Percentiles rank a stretch among this genome's conserved stretches.
These are phyloP conservation scores for Poterioochromonas sp. DNA, from an alignment of 352 stramenopile genomes.

Conservation along the genomic window DNA sequence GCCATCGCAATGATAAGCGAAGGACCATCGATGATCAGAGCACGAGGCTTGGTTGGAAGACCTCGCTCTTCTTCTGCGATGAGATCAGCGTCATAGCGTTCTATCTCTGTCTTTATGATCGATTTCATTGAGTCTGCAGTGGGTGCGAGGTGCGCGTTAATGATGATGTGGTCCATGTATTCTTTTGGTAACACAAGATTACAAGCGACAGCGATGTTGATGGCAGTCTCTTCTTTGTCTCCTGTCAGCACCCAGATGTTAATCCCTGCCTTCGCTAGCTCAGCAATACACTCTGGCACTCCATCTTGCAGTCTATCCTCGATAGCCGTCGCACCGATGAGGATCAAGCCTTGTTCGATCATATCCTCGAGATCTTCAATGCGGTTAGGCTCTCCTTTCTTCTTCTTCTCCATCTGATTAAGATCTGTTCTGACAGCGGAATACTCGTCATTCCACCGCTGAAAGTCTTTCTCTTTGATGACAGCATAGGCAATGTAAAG, in stretches of 20 bases:
- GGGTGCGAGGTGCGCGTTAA: neutral
- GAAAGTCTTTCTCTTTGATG: neutral
- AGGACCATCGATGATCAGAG: constrained; percentile 82
- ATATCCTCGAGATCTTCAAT: constrained; percentile 31
- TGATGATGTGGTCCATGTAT: constrained; percentile 19
- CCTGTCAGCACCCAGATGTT: constrained; percentile 87
- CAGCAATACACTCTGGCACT: constrained; percentile 67
- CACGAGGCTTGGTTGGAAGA: constrained; percentile 42
- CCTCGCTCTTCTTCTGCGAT: neutral
- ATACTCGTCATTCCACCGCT: constrained; percentile 8
- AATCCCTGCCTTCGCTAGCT: constrained; percentile 68
- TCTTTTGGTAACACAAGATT: constrained; percentile 40
- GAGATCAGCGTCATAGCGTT: neutral
- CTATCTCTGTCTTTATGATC: neutral
- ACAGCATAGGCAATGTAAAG: neutral
- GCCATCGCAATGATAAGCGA: constrained; percentile 58
- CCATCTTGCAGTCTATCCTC: constrained; percentile 78
- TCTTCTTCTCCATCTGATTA: constrained; percentile 17
- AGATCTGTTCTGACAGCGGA: neutral
- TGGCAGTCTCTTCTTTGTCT: constrained; percentile 83
- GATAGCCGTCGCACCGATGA: constrained; percentile 70
- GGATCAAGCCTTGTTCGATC: constrained; percentile 48
- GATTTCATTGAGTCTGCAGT: neutral
- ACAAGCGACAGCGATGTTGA: constrained; percentile 70
- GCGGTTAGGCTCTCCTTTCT: constrained; percentile 26